Conservation (phyloP, 2,329 filamentous ascomycete genomes). For the Fusarium sp. region DNA sequence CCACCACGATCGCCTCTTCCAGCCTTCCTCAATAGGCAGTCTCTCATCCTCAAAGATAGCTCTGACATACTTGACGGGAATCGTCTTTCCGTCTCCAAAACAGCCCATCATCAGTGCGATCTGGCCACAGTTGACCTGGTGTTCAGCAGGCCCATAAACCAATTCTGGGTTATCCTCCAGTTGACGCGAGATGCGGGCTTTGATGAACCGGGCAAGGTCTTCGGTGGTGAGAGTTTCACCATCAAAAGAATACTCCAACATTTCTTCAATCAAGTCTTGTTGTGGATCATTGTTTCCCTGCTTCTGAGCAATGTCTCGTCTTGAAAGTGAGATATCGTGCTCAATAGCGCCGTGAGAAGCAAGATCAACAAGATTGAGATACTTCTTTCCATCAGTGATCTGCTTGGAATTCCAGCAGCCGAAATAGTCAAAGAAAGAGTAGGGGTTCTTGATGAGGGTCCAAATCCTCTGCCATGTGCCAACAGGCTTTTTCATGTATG, state of each 20-base stretch:
- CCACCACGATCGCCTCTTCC: constrained; percentile 33
- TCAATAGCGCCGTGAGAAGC: constrained; percentile 14
- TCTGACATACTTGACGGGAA: constrained; percentile 20
- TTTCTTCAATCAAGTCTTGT: not conserved
- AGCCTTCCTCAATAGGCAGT: constrained; percentile 31
- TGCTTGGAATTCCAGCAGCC: not conserved
- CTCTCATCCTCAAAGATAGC: constrained; percentile 37
- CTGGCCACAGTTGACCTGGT: constrained; percentile 16
- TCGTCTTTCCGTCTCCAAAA: not conserved
- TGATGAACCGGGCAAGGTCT: constrained; percentile 1
- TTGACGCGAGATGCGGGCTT: constrained; percentile 4
- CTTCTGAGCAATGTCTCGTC: constrained; percentile 2
- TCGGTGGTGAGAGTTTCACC: not conserved
- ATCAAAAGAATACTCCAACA: not conserved
- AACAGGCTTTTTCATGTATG: not conserved
- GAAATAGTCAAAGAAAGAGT: constrained; percentile 13
- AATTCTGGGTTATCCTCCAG: not conserved
- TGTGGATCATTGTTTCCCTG: constrained; percentile 12
- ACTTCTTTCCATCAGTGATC: not conserved
- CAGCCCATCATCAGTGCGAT: constrained; percentile 17
- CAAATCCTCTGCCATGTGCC: constrained; percentile 8
- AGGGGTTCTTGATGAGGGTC: constrained; percentile 7
- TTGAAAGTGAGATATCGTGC: constrained; percentile 9
- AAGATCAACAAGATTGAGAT: constrained; percentile 7
- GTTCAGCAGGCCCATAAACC: constrained; percentile 5